These are phyloP conservation scores for Rhypophila decipiens DNA, from an alignment of 495 filamentous ascomycete species.

Conservation along the genomic window DNA sequence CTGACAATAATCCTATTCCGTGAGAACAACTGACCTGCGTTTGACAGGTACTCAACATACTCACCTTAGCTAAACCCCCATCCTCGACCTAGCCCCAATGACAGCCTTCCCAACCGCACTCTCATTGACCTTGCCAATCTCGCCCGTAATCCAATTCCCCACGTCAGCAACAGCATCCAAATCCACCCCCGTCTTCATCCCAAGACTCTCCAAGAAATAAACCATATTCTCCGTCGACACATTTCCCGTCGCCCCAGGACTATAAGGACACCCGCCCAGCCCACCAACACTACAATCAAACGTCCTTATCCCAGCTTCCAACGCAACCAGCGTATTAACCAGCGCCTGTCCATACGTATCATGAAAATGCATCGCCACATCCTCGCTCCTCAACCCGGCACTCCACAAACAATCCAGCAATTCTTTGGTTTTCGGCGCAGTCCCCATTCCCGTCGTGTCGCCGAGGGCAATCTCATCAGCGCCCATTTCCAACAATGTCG, in stretches of 20 bases:
- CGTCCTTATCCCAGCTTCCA: slow-evolving; percentile 81
- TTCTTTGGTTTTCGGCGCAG: slow-evolving; percentile 68
- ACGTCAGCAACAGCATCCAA: slow-evolving; percentile 74
- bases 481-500: slow-evolving; percentile 83
- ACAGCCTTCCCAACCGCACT: slow-evolving; percentile 75
- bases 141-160: slow-evolving; percentile 81
- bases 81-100: slow-evolving; percentile 43
- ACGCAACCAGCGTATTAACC: slow-evolving; percentile 77
- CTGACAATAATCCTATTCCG: not conserved
- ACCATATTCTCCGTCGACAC: slow-evolving; percentile 91
- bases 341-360: slow-evolving; percentile 95
- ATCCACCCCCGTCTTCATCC: slow-evolving; percentile 82
- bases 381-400: slow-evolving; percentile 70
- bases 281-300: slow-evolving; percentile 91
- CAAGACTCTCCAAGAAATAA: slow-evolving; percentile 80
- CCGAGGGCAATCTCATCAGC: slow-evolving; percentile 91
- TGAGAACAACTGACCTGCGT: not conserved
- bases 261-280: slow-evolving; percentile 89
- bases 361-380: slow-evolving; percentile 90
- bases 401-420: slow-evolving; percentile 63
- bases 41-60: too few species aligned
- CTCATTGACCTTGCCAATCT: slow-evolving; percentile 71
- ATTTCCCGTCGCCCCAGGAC: slow-evolving; percentile 91
- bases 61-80: too few species aligned
- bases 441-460: slow-evolving; percentile 96